Conservation (phyloP, 2,329 filamentous ascomycete genomes). For the Colletotrichum liaoningense region DNA sequence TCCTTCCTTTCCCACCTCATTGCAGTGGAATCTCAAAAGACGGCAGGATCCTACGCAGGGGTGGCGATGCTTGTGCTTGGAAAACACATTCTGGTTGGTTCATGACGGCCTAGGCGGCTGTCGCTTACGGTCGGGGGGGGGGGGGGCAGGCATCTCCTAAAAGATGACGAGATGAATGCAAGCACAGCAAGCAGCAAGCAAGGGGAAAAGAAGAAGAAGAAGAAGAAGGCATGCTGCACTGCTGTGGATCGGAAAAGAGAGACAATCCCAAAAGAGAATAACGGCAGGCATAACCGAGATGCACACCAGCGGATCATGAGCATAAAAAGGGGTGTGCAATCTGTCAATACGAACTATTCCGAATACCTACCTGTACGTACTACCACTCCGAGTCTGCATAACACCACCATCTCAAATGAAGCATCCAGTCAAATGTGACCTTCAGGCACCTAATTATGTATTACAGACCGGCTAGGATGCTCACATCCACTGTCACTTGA, state of each 20-base stretch:
- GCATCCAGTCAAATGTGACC: no score
- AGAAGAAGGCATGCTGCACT: not conserved
- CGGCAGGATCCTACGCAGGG: not conserved
- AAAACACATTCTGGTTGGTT: constrained; percentile 5
- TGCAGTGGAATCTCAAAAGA: not conserved
- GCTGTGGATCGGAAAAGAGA: not conserved
- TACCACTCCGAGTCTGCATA: not conserved
- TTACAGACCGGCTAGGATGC: not conserved
- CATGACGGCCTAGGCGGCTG: not conserved
- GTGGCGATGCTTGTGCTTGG: constrained; percentile 6
- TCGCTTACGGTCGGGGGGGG: not conserved
- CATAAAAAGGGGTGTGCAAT: constrained; percentile 1
- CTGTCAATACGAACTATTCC: not conserved
- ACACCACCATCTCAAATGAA: not conserved
- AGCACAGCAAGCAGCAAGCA: not conserved
- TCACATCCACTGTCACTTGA: not conserved
- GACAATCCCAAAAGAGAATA: not conserved
- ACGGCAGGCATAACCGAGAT: not conserved
- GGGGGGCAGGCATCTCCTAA: not conserved
- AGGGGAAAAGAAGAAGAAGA: not conserved
- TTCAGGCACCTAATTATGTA: not conserved
- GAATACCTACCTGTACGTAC: no score
- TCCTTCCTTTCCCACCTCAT: not conserved
- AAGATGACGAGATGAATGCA: not conserved
- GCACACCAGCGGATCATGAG: not conserved